Evolutionary conservation across 73 alveolate genomes (phyloP).

Genomic region (Blepharisma stoltei): DNA sequence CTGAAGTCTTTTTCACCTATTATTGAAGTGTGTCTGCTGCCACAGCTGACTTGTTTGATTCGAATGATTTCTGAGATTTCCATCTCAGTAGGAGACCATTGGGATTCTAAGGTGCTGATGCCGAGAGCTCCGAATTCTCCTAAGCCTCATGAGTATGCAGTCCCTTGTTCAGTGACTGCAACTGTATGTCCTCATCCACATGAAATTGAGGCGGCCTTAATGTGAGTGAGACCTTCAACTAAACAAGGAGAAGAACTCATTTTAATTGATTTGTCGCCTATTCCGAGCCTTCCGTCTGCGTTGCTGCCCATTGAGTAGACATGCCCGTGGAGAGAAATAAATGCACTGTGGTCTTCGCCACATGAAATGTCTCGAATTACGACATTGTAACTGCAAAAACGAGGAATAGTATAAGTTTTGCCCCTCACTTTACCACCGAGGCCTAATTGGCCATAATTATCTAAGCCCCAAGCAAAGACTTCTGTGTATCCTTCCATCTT

Average conservation of each 20-base stretch:
- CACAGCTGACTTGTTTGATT: constrained; percentile 39
- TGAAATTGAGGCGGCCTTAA: constrained; percentile 46
- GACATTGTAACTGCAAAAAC: constrained; percentile 49
- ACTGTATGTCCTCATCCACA: constrained; percentile 91
- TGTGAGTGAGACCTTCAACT: constrained; percentile 38
- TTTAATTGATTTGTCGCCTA: constrained; percentile 21
- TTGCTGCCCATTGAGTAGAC: constrained; percentile 41
- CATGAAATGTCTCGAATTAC: constrained; percentile 49
- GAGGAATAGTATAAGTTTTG: constrained; percentile 47
- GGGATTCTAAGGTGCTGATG: constrained; percentile 33
- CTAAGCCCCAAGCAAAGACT: constrained; percentile 33
- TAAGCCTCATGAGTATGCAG: constrained; percentile 84
- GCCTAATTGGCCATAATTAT: constrained; percentile 39
- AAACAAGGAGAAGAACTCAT: constrained; percentile 42
- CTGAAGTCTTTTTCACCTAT: constrained; percentile 31
- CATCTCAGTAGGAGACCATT: neutral
- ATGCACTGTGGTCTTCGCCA: constrained; percentile 63
- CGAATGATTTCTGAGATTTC: neutral
- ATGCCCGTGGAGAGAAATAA: constrained; percentile 44
- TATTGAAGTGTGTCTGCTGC: constrained; percentile 50
- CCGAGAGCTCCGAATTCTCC: constrained; percentile 68
- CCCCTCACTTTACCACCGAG: constrained; percentile 34
- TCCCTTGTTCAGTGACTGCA: constrained; percentile 72
- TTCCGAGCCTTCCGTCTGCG: constrained; percentile 39
- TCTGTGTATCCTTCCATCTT: constrained; percentile 33